Base-by-base conservation (phyloP, 805 yeast species). In the Dipodascus albidus region DNA sequence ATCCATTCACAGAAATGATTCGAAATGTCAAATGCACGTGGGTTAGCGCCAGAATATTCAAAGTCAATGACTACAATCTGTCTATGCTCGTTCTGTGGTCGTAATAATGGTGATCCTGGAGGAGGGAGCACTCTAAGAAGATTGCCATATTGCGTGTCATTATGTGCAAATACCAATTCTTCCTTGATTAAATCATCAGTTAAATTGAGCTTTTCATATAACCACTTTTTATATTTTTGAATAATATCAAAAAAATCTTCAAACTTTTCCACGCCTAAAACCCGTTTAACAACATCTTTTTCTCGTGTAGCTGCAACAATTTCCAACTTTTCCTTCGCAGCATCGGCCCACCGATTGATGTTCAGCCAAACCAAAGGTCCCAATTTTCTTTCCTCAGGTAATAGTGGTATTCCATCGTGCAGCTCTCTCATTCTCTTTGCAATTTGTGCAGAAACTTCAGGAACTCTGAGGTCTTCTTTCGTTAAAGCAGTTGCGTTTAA, bases 1-100 rank as follows among this genome's bases (percentile, higher is more conserved):
- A 90, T 93, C 99, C 99, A 91, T 71, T 91, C 99, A 58, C 86
- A 78, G 60, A 93, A 86, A 70, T 93, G 99, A 67, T 93, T 90
- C 14, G 90, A 90, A 53, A 93, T 79, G 66, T 93, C 99, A 65
- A 75, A 87, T 1, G 95, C 96, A 1, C 96, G 88, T 48, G 82
- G 74, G 63, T 90, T 93, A 9, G 95, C 82, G 0, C 96, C 97
- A 0, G 96, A 82, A 67, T 91, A 93, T 70, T 93, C 99, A 67
- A 93, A 93, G 67, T 93, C 99, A 63, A 93, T 93, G 4, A 47
- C 99, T 9, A 87, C 96, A 55, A 91, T 74, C 64, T 82, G 84
- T 49, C 81, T 74, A 67, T 85, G 90, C 61, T 80, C 82, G 53
- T 71, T 62, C 44, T 62, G 67, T 2, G 75, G 76, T 48, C 65